A percentile compares a stretch with the other conserved stretches of the same genome.
phyloP scores from a whole-genome alignment of 495 filamentous ascomycete genomes.

The Hypoxylon subgilvum region DNA sequence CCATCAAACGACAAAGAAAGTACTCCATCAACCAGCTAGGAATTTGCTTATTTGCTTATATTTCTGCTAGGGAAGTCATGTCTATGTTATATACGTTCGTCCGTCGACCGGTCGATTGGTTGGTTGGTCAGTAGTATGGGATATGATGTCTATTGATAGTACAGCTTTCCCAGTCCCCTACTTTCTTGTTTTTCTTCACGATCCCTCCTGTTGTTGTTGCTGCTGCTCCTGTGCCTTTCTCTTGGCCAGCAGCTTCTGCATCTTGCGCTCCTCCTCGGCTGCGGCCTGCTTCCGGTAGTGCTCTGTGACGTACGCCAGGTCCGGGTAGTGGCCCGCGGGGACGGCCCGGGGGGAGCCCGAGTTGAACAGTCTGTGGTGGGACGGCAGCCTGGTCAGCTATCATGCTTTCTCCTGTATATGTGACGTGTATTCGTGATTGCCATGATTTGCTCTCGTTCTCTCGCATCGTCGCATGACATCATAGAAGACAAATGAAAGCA shows the following conservation, averaged over 20 bases:
- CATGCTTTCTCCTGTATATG: neutral
- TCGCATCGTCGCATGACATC: too few relatives aligned
- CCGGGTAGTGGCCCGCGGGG: constrained; percentile 51
- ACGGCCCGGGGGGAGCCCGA: constrained; percentile 51
- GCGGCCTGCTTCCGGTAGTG: constrained; percentile 55
- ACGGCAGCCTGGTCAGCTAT: constrained; percentile 17
- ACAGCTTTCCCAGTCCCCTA: neutral
- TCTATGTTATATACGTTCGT: constrained; percentile 11
- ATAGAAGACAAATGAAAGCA: neutral
- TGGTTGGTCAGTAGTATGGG: neutral
- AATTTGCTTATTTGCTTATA: too few relatives aligned
- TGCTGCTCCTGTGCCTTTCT: constrained; percentile 25
- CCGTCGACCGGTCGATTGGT: too few relatives aligned
- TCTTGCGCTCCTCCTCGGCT: constrained; percentile 54
- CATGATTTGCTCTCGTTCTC: too few relatives aligned
- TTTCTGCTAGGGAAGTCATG: too few relatives aligned
- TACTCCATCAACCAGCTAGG: too few relatives aligned
- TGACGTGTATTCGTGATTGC: too few relatives aligned
- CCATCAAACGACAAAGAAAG: too few relatives aligned
- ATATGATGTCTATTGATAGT: neutral
- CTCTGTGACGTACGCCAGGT: constrained; percentile 54
- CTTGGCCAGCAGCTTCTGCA: constrained; percentile 47
- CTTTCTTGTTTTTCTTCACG: neutral
- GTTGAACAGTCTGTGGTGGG: constrained; percentile 49
- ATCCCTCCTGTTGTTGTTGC: neutral